Percentiles rank a stretch among this genome's conserved stretches.
Evolutionary conservation across 2,329 filamentous ascomycete species (phyloP).

Genomic region (Aspergillus terreus): DNA sequence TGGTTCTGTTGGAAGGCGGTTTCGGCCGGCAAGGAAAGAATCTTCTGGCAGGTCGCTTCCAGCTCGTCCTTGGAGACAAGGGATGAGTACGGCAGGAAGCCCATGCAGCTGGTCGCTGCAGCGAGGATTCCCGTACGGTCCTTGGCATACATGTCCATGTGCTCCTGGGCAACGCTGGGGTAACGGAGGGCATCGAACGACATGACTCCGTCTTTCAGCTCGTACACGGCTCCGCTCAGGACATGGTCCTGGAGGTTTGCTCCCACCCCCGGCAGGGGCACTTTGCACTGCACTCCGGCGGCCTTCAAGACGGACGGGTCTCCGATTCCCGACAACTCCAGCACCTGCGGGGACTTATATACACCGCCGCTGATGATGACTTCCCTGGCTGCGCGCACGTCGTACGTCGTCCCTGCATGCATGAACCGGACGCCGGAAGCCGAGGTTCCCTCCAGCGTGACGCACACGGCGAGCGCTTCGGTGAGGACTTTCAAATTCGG

Average conservation of each 20-base stretch:
- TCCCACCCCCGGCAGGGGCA: constrained; percentile 44
- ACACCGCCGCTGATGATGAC: constrained; percentile 58
- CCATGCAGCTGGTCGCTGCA: constrained; percentile 3
- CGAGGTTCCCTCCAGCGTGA: constrained; percentile 13
- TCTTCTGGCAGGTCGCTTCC: neutral
- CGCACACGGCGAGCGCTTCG: constrained; percentile 38
- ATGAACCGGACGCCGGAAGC: constrained; percentile 40
- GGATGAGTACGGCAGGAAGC: constrained; percentile 8
- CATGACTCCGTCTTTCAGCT: constrained; percentile 6
- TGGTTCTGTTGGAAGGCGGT: constrained; percentile 1
- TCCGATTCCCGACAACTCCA: constrained; percentile 61
- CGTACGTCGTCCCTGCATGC: constrained; percentile 30
- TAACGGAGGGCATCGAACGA: constrained; percentile 10
- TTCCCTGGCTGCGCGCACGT: constrained; percentile 40
- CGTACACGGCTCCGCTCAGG: constrained; percentile 11
- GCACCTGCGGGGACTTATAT: constrained; percentile 54
- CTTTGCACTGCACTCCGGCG: constrained; percentile 37
- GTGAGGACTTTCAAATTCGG: constrained; percentile 45
- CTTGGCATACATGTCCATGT: constrained; percentile 7
- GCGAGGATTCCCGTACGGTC: constrained; percentile 4
- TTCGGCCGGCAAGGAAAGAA: neutral
- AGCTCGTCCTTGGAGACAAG: constrained; percentile 2
- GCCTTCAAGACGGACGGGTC: constrained; percentile 37
- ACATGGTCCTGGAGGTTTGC: constrained; percentile 47
- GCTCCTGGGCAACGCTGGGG: constrained; percentile 1